phyloP scores from a whole-genome alignment of 2,329 filamentous ascomycete species.

The Lithohypha guttulata region DNA sequence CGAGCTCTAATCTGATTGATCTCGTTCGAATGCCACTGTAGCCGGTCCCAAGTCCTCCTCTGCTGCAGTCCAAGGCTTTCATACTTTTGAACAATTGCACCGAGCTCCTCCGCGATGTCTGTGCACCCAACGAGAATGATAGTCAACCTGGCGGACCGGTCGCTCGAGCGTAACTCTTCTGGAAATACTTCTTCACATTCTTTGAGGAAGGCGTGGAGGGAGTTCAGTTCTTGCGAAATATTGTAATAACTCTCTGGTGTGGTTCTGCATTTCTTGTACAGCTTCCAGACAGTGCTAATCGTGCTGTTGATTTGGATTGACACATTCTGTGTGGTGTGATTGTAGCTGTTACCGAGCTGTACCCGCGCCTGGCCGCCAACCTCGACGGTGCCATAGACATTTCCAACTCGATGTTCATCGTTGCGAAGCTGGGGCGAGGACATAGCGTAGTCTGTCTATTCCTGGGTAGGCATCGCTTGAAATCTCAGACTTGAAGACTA shows the following conservation, averaged over 20 bases:
- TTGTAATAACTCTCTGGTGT: slow-evolving; percentile 12
- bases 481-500: too few relatives aligned
- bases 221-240: slow-evolving; percentile 13
- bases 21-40: slow-evolving; percentile 15
- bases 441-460: too few relatives aligned
- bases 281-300: background rate
- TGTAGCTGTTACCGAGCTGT: background rate
- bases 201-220: slow-evolving; percentile 14
- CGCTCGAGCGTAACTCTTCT: slow-evolving; percentile 5
- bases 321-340: background rate
- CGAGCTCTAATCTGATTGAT: slow-evolving; percentile 13
- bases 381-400: background rate
- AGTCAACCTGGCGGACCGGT: background rate
- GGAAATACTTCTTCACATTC: slow-evolving; percentile 12
- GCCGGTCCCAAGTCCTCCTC: slow-evolving; percentile 15
- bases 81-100: slow-evolving; percentile 12
- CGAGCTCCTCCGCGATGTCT: slow-evolving; percentile 13
- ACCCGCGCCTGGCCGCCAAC: background rate
- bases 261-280: slow-evolving; percentile 5
- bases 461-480: too few relatives aligned
- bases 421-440: too few relatives aligned
- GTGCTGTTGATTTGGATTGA: background rate
- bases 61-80: slow-evolving; percentile 11
- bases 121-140: background rate
- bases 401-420: too few relatives aligned